Evolutionary conservation across 257 asterid genomes (phyloP), one percentile per base, ranked within the genome.

Genomic region (Capsicum rhomboideum): DNA sequence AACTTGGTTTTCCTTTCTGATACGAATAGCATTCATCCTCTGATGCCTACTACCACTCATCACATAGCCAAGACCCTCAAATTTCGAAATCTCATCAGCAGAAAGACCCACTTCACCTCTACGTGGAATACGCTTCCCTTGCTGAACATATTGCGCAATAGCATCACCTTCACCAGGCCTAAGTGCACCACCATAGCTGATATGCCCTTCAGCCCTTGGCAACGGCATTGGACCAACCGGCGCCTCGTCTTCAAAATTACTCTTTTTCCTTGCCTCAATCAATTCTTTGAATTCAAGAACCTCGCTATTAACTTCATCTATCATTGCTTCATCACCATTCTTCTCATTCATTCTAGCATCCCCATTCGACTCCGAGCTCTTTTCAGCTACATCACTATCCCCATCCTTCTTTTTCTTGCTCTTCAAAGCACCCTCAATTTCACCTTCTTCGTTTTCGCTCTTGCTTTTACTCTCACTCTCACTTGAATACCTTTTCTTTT

Each of bases 111-210:
- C 99, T 88, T 96, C 99, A 37, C 99, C 99, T 94, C 99, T 94
- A 77, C 99, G 95, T 34, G 99, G 99, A 63, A 96, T 96, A 92
- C 99, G 99, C 89, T 96, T 96, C 68, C 99, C 99, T 88, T 96
- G 99, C 90, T 96, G 98, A 86, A 96, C 99, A 69, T 93, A 96
- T 87, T 94, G 99, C 0, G 99, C 99, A 86, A 96, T 96, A 75
- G 99, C 99, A 91, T 96, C 99, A 91, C 99, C 99, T 92, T 96
- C 99, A 85, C 99, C 99, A 0, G 99, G 99, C 92, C 99, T 91
- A 80, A 96, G 98, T 10, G 99, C 99, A 46, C 98, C 99, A 86
- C 99, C 99, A 87, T 96, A 96, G 90, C 98, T 96, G 49, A 96
- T 94, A 87, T 94, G 98, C 11, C 98, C 98, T 88, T 96, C 99